These are phyloP conservation scores for Wickerhamomyces strasburgensis DNA, from an alignment of 805 yeast genomes.

Conservation along the genomic window DNA sequence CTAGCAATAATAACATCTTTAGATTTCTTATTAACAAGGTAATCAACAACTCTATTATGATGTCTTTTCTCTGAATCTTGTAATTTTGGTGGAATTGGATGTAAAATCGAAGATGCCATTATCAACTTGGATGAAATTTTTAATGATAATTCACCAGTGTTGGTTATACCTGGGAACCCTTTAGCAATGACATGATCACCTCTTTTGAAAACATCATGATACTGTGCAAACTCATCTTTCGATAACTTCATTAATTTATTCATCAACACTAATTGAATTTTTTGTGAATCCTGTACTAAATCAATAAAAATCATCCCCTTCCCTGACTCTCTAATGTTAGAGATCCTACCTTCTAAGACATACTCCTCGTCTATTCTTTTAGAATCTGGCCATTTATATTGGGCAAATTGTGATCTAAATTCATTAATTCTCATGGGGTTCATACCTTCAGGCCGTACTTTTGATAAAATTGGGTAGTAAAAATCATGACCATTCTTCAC, in stretches of 20 bases:
- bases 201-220: constrained; percentile 41
- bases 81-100: constrained; percentile 63
- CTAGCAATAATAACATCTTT: constrained; percentile 45
- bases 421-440: constrained; percentile 33
- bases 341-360: constrained; percentile 49
- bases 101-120: constrained; percentile 64
- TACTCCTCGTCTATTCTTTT: constrained; percentile 22
- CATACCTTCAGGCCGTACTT: constrained; percentile 10
- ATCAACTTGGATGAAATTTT: constrained; percentile 45
- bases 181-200: constrained; percentile 68
- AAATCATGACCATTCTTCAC: constrained; percentile 10
- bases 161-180: constrained; percentile 74
- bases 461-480: constrained; percentile 24
- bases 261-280: constrained; percentile 60
- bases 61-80: constrained; percentile 52
- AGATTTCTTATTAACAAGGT: constrained; percentile 53
- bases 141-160: constrained; percentile 73
- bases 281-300: constrained; percentile 50
- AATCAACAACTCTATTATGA: constrained; percentile 68
- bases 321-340: constrained; percentile 57
- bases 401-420: constrained; percentile 30
- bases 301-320: constrained; percentile 68
- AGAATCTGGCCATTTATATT: constrained; percentile 20
- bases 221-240: constrained; percentile 36
- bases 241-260: constrained; percentile 40